Base-by-base conservation (phyloP, 73 alveolate species). In the Tetrahymena elliotti region DNA sequence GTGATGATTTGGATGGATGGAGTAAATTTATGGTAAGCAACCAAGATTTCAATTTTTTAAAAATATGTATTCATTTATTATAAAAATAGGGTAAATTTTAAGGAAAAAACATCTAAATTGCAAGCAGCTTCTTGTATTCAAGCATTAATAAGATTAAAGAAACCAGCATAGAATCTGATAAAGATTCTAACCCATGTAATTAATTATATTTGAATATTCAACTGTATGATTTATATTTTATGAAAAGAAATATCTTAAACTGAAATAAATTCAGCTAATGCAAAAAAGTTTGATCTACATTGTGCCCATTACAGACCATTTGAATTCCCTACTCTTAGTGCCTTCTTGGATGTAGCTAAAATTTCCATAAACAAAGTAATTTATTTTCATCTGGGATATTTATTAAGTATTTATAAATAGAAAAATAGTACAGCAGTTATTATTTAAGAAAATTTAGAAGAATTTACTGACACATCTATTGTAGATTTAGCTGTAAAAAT, bases 1-100 rank as follows among this genome's bases (percentile, higher is more conserved):
- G 33, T 35, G 27, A 39, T 52, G 96, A 94, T 88, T 24, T 94
- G 40, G 93, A 84, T 6, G 95, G 96, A 41, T 94, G 96, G 95
- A 88, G 53, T 10, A 94, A 94, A 88, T 35, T 94, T 24, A 84
- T 54, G 13, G 93, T 39, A 84, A 94, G 92, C 41, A 27, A 68
- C 24, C 5, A 1, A 18, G 24, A 47, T 2, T 47, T 47, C 82
- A 27, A 22, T 24, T n/a, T n/a, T 53, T 53, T 18, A n/a, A 68
- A 68, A 10, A 40, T 10, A 40, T 40, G 15, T 40, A 10, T 15
- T 40, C 34, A 68, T 18, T 0, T 27, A 2, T 27, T 27, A 68
- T 68, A 24, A 68, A 68, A 1, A 22, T 22, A 68, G 88, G 88
- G 37, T 68, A 68, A 68, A 31, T 68, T 68, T 31, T 68, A 68